Evolutionary conservation across 495 filamentous ascomycete genomes (phyloP), one percentile per base, ranked within the genome.

Genomic region (Aspergillus coremiiformis): DNA sequence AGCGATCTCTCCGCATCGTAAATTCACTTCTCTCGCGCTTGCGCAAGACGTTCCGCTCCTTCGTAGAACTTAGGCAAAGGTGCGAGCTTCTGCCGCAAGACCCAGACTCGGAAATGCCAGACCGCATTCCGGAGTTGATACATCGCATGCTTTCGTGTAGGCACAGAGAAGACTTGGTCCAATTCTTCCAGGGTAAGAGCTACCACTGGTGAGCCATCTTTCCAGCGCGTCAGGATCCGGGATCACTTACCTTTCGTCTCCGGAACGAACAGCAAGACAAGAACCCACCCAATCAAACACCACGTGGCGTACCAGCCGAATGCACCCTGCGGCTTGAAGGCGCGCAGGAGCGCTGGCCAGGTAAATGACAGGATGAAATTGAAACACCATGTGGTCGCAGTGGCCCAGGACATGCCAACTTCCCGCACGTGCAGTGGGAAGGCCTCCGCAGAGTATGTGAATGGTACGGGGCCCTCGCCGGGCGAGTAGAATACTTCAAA

Each of bases 401-500:
- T 79, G 12, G 73, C 76, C 69, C 78, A 83, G 0, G 78, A 75
- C 85, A 88, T 89, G 10, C 84, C 85, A 23, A 86, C 70, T 53
- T 88, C 84, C 37, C 79, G 79, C 44, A 84, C 80, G 23, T 82
- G 69, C 27, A 80, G 52, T 1, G 78, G 79, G 58, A 82, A 83
- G 10, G 75, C 72, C 51, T 84, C 81, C 2, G 81, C 78, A 2
- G 75, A 78, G 58, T 84, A 84, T 0, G 74, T 70, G 51, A 79
- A 80, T 8, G 80, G 76, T 0, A 83, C 76, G 0, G 78, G 78
- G 1, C 81, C 81, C 56, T 75, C 69, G 2, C 81, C 81, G 0
- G 77, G 78, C 0, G 71, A 75, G 59, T 84, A 84, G 42, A 74
- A 73, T 0, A 76, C 61, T 29, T 72, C 71, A 58, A 75, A 76